phyloP scores from a whole-genome alignment of 257 asterid species.

The Primulina tabacum region DNA sequence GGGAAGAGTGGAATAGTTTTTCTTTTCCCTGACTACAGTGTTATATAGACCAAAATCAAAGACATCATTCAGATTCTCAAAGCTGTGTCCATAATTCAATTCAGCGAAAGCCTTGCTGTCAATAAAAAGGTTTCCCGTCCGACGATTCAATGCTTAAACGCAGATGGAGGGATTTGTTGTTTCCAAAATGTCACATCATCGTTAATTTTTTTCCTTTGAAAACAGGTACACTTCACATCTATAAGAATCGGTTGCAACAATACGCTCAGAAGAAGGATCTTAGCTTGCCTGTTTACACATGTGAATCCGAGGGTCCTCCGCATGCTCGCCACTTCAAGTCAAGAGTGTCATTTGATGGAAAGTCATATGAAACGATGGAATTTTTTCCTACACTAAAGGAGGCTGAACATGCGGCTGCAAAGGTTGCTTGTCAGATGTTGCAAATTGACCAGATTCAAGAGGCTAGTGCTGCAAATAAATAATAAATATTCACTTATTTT shows the following conservation, averaged over 20 bases:
- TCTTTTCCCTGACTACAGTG: neutral
- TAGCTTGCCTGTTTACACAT: conserved; percentile 51
- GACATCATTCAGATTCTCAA: neutral
- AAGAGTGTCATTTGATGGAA: conserved; percentile 48
- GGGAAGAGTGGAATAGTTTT: too few relatives aligned
- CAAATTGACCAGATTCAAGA: conserved; percentile 45
- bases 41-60: neutral
- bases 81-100: neutral
- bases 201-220: neutral
- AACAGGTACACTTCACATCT: conserved; percentile 48
- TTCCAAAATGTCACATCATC: neutral
- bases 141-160: neutral
- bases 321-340: conserved; percentile 63
- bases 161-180: neutral
- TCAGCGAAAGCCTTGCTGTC: neutral
- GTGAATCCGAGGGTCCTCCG: conserved; percentile 68
- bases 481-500: neutral
- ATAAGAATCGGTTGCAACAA: conserved; percentile 66
- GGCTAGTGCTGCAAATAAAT: conserved; percentile 39
- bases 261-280: conserved; percentile 53
- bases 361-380: conserved; percentile 43
- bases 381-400: conserved; percentile 62
- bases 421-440: conserved; percentile 61
- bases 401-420: conserved; percentile 85
- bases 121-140: neutral